phyloP scores from a whole-genome alignment of 2,329 filamentous ascomycete genomes.

The Ceratocystis cacaofunesta region DNA sequence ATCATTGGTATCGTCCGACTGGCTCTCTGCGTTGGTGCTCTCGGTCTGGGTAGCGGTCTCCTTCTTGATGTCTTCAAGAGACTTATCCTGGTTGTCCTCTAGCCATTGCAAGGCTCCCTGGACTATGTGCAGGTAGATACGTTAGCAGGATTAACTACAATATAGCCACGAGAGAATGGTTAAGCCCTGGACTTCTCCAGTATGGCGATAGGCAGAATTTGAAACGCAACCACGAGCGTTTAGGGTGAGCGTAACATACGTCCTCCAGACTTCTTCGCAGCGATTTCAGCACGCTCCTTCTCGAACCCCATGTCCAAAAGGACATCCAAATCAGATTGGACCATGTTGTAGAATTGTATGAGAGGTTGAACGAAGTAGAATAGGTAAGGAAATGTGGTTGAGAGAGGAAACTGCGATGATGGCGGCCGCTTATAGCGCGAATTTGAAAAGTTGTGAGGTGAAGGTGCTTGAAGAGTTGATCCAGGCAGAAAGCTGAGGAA shows the following conservation, averaged over 20 bases:
- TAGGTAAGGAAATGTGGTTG: background rate
- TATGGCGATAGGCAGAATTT: background rate
- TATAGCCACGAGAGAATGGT: background rate
- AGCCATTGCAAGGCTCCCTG: constrained; percentile 90
- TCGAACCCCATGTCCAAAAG: constrained; percentile 70
- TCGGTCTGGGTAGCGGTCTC: constrained; percentile 22
- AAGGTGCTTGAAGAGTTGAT: background rate
- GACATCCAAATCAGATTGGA: constrained; percentile 43
- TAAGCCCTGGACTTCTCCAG: background rate
- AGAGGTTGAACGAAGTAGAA: constrained; percentile 17
- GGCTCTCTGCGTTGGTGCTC: constrained; percentile 18
- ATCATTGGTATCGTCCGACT: constrained; percentile 32
- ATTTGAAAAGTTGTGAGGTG: background rate
- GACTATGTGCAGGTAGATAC: constrained; percentile 34
- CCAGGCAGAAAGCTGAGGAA: constrained; percentile 2
- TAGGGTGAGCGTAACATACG: constrained; percentile 36
- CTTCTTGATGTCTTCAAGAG: constrained; percentile 61
- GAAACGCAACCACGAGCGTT: background rate
- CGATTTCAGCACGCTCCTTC: constrained; percentile 63
- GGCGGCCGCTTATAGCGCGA: no score
- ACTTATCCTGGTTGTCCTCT: constrained; percentile 76
- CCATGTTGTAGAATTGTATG: constrained; percentile 28
- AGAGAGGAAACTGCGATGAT: no score
- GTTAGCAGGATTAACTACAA: background rate
- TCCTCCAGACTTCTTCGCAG: constrained; percentile 68